Base-by-base conservation (phyloP, 2,329 filamentous ascomycete species). In the Didymella pinodella region DNA sequence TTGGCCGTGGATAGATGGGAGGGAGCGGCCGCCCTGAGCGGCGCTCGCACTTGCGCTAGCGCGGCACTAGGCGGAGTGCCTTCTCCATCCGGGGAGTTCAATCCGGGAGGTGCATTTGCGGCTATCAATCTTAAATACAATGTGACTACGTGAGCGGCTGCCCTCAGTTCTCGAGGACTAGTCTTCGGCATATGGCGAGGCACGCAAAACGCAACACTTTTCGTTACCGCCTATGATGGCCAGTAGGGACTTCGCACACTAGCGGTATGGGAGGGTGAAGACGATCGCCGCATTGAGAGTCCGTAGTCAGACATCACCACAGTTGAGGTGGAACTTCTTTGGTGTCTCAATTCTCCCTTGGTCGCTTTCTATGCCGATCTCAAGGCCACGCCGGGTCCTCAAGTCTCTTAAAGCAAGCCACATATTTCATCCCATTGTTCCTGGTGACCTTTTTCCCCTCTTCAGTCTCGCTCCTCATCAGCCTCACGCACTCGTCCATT, bases 361-460 rank as follows among this genome's bases (percentile, higher is more conserved):
- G 16, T 2, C 5, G 29, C 44, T 28, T 22, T 7, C 12, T 11
- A n/a, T 20, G 6, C 25, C 16, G 8, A n/a, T 18, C 40, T 95
- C 73, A 94, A 93, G 81, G 87, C 92, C 92, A 96, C 18, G 86
- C 83, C 7, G 92, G 93, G 80, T 97, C 90, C 72, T 90, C 88
- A 62, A 89, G 79, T 63, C 95, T 87, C 72, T 90, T 85, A 76
- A 95, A 99, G 48, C 96, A 86, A 40, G 93, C 94, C 47, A 98
- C 90, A 79, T 90, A 96, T 79, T 98, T 99, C 73, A 88, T 86
- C 0, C 95, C 95, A 41, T 91, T 87, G 79, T 98, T 97, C 74
- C 95, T 86, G 68, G 88, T 87, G 14, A 99, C 95, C 81, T 99
- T 99, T 82, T 97, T 97, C 32, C 93, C 92, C 81, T 99, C 96